Evolutionary conservation across 2,329 filamentous ascomycete genomes (phyloP).

Genomic region (Epichloe gansuensis): DNA sequence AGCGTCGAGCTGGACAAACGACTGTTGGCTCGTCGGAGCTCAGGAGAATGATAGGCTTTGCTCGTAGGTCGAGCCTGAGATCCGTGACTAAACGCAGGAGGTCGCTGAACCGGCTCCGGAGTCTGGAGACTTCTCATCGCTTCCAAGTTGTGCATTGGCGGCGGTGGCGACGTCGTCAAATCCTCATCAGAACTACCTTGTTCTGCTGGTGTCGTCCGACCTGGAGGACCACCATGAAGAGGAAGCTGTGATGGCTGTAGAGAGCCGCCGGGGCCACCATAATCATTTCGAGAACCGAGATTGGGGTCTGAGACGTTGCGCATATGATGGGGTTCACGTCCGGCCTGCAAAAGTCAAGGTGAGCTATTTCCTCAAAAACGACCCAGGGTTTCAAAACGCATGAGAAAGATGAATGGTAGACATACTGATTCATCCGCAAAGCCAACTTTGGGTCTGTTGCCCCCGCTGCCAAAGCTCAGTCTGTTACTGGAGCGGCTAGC

Average conservation of each 20-base stretch:
- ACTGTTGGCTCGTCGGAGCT: slow-evolving; percentile 69
- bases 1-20: slow-evolving; percentile 75
- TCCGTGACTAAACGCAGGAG: slow-evolving; percentile 68
- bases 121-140: slow-evolving; percentile 45
- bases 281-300: slow-evolving; percentile 14
- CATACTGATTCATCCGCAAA: slow-evolving; percentile 39
- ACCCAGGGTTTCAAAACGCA: not conserved
- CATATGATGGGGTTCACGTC: slow-evolving; percentile 23
- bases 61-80: slow-evolving; percentile 58
- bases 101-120: slow-evolving; percentile 64
- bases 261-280: slow-evolving; percentile 16
- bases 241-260: slow-evolving; percentile 24
- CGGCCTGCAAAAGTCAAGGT: slow-evolving; percentile 20
- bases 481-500: slow-evolving; percentile 48
- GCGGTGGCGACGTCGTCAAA: slow-evolving; percentile 17
- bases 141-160: slow-evolving; percentile 38
- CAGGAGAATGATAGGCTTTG: slow-evolving; percentile 59
- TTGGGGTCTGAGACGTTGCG: slow-evolving; percentile 38
- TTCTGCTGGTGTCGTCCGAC: slow-evolving; percentile 36
- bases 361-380: not conserved
- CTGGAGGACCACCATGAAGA: slow-evolving; percentile 27
- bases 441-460: slow-evolving; percentile 36
- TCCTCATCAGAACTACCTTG: slow-evolving; percentile 48
- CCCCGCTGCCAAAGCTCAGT: slow-evolving; percentile 32
- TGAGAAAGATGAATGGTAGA: not conserved